phyloP scores from a whole-genome alignment of 148 eudicot species.

The Cornus controversa region DNA sequence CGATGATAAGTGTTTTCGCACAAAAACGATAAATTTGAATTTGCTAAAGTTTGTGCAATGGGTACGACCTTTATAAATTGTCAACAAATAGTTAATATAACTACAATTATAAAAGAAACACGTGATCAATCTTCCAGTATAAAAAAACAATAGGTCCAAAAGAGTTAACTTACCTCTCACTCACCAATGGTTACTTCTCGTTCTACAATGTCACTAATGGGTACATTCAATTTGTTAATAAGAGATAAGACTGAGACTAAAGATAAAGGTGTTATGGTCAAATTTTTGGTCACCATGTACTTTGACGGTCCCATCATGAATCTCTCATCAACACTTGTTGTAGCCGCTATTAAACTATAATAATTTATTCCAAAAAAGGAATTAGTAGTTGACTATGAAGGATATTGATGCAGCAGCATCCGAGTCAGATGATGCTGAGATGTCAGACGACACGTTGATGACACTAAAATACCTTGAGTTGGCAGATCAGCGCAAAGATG shows the following conservation, averaged over 20 bases:
- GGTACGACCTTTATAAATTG: too few species aligned
- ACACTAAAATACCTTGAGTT: too few species aligned
- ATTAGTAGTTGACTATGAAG: not conserved
- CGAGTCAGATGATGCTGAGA: too few species aligned
- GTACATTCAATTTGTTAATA: not conserved
- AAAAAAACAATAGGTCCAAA: not conserved
- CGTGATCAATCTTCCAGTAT: too few species aligned
- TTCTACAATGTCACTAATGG: not conserved
- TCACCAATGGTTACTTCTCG: not conserved
- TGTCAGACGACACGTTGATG: too few species aligned
- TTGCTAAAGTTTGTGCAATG: too few species aligned
- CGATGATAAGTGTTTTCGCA: too few species aligned
- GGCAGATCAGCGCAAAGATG: too few species aligned
- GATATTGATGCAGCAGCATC: too few species aligned
- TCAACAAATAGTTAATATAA: not conserved
- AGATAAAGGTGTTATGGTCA: not conserved
- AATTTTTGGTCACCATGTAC: not conserved
- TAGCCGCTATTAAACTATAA: not conserved
- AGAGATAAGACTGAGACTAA: not conserved
- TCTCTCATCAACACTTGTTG: not conserved
- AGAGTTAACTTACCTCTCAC: not conserved
- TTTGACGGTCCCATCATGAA: not conserved
- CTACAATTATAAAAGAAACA: too few species aligned
- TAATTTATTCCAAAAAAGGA: not conserved
- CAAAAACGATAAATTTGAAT: too few species aligned